Evolutionary conservation across 805 yeast genomes (phyloP).

Genomic region (Suhomyces prunicola): DNA sequence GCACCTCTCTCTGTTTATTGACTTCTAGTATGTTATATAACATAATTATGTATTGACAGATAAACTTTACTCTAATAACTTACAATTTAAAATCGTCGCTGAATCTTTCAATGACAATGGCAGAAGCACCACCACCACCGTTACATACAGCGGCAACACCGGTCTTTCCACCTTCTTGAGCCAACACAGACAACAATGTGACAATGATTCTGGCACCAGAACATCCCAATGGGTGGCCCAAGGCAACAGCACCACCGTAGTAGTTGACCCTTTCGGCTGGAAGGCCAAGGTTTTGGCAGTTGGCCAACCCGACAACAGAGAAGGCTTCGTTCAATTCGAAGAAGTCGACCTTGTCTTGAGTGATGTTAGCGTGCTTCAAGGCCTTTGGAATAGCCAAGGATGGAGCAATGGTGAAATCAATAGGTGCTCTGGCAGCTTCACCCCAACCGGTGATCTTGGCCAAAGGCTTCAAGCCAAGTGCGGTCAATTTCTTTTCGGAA

Average conservation of each 20-base stretch:
- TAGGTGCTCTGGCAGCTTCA: slow-evolving; percentile 95
- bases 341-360: slow-evolving; percentile 70
- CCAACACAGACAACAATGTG: slow-evolving; percentile 75
- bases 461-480: slow-evolving; percentile 82
- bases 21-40: too few relatives aligned
- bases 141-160: slow-evolving; percentile 98
- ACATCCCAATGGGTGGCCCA: slow-evolving; percentile 94
- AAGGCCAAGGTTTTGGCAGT: slow-evolving; percentile 64
- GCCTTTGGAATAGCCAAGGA: slow-evolving; percentile 95
- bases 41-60: background rate
- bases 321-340: slow-evolving; percentile 98
- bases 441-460: slow-evolving; percentile 94
- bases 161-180: slow-evolving; percentile 73
- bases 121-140: slow-evolving; percentile 99
- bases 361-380: slow-evolving; percentile 74
- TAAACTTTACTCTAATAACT: background rate
- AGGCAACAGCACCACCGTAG: slow-evolving; percentile 94
- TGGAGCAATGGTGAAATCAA: slow-evolving; percentile 96
- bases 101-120: slow-evolving; percentile 78
- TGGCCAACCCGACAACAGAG: slow-evolving; percentile 93
- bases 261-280: slow-evolving; percentile 71
- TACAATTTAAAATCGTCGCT: slow-evolving; percentile 37
- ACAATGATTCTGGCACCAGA: slow-evolving; percentile 95
- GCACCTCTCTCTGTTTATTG: too few relatives aligned
- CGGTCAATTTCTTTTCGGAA: slow-evolving; percentile 79